phyloP scores from a whole-genome alignment of 2,329 filamentous ascomycete genomes.

The Podosphaera fusca region DNA sequence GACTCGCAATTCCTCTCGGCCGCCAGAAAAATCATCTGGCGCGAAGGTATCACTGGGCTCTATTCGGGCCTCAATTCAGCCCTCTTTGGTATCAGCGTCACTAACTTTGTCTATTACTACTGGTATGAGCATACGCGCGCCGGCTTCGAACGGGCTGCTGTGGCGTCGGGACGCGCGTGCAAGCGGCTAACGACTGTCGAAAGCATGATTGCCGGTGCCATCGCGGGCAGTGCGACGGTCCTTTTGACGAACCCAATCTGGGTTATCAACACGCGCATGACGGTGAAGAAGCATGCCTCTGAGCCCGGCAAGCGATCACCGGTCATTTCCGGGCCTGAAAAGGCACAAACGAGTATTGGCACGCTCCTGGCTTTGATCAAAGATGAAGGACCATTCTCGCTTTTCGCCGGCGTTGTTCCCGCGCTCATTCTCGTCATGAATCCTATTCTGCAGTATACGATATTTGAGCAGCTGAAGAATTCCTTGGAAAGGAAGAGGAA shows the following conservation, averaged over 20 bases:
- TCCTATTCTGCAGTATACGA: conserved; percentile 93
- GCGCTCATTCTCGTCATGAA: conserved; percentile 91
- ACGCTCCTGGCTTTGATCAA: conserved; percentile 61
- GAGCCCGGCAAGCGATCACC: conserved; percentile 22
- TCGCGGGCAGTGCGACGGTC: conserved; percentile 85
- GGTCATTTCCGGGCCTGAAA: conserved; percentile 21
- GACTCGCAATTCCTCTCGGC: conserved; percentile 67
- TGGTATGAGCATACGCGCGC: conserved; percentile 96
- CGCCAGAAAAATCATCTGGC: conserved; percentile 65
- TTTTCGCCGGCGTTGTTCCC: conserved; percentile 83
- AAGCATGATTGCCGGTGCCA: conserved; percentile 81
- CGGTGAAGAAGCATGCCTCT: conserved; percentile 46
- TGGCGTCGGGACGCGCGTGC: conserved; percentile 45
- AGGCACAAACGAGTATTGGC: conserved; percentile 49
- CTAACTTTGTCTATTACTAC: conserved; percentile 99
- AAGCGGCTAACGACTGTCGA: conserved; percentile 78
- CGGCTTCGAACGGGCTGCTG: conserved; percentile 61
- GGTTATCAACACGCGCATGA: conserved; percentile 98
- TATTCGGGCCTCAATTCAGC: conserved; percentile 88
- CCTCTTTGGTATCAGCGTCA: conserved; percentile 91
- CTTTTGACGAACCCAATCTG: conserved; percentile 96
- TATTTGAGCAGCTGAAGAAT: conserved; percentile 98
- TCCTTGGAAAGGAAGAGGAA: conserved; percentile 48
- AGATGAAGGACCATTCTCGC: conserved; percentile 61
- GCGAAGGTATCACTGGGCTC: conserved; percentile 71